Conservation (phyloP, 2,329 filamentous ascomycete species). For the Microsporum audouinii region DNA sequence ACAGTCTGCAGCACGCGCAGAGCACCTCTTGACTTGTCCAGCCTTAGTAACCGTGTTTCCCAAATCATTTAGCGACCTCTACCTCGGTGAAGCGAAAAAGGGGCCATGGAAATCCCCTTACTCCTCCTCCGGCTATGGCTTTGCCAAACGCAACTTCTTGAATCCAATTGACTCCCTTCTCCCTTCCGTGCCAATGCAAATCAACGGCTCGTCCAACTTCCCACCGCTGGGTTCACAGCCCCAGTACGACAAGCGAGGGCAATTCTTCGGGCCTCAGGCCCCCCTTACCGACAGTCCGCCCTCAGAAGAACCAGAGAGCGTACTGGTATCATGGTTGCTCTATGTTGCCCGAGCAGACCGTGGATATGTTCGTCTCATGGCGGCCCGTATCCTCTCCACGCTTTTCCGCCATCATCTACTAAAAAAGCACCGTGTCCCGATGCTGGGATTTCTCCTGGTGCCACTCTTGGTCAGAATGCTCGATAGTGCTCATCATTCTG, state of each 20-base stretch:
- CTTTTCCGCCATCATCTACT: conserved; percentile 59
- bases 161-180: conserved; percentile 57
- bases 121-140: conserved; percentile 41
- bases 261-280: conserved; percentile 27
- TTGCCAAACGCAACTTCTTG: conserved; percentile 35
- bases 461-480: conserved; percentile 59
- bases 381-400: conserved; percentile 56
- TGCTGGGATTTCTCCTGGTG: conserved; percentile 55
- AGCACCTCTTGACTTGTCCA: conserved; percentile 57
- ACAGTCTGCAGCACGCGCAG: conserved; percentile 66
- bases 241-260: conserved; percentile 26
- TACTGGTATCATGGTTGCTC: conserved; percentile 63
- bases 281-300: conserved; percentile 27
- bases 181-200: conserved; percentile 37
- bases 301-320: conserved; percentile 54
- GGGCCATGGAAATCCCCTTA: conserved; percentile 45
- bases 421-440: conserved; percentile 51
- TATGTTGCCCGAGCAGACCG: conserved; percentile 28
- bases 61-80: conserved; percentile 40
- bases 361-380: conserved; percentile 53
- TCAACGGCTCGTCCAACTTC: conserved; percentile 36
- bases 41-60: conserved; percentile 60
- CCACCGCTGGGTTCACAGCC: conserved; percentile 42
- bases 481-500: conserved; percentile 39
- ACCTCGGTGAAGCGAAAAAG: conserved; percentile 34